Conservation (phyloP, 108 stramenopile species). For the Phaeodactylum tricornutum region DNA sequence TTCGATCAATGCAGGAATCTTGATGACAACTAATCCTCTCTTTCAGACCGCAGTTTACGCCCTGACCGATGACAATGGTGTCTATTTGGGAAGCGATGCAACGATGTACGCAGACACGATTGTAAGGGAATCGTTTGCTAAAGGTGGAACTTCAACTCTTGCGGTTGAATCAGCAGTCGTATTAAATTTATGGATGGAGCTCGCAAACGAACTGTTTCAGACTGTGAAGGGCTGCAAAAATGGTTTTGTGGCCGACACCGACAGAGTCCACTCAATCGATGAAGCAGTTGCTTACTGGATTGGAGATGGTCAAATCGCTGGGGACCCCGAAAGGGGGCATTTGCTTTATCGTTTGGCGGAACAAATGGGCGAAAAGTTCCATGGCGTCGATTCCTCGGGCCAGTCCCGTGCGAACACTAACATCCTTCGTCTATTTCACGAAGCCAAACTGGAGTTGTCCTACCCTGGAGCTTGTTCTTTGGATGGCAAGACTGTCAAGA, state of each 20-base stretch:
- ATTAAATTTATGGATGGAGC: constrained; percentile 72
- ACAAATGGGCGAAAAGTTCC: constrained; percentile 41
- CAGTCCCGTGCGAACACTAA: constrained; percentile 55
- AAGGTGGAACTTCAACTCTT: constrained; percentile 9
- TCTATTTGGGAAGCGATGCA: constrained; percentile 35
- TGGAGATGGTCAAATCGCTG: constrained; percentile 66
- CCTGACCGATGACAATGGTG: constrained; percentile 38
- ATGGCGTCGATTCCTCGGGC: constrained; percentile 25
- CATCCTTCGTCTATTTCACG: constrained; percentile 61
- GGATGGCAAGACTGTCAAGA: constrained; percentile 34
- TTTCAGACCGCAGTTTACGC: constrained; percentile 58
- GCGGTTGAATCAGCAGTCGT: constrained; percentile 58
- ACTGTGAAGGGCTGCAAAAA: constrained; percentile 27
- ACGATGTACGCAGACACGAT: constrained; percentile 54
- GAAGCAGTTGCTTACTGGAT: constrained; percentile 80
- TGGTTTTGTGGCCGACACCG: constrained; percentile 24
- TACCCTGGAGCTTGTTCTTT: constrained; percentile 55
- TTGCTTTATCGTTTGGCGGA: constrained; percentile 71
- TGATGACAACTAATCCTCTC: constrained; percentile 53
- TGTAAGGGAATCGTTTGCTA: constrained; percentile 34
- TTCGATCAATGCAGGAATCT: constrained; percentile 28
- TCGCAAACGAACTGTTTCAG: constrained; percentile 48
- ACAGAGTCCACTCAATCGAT: constrained; percentile 59
- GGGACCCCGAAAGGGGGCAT: constrained; percentile 52
- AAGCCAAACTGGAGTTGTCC: constrained; percentile 63